Evolutionary conservation across 208 protist genomes (phyloP).

Genomic region (Histomonas meleagridis): DNA sequence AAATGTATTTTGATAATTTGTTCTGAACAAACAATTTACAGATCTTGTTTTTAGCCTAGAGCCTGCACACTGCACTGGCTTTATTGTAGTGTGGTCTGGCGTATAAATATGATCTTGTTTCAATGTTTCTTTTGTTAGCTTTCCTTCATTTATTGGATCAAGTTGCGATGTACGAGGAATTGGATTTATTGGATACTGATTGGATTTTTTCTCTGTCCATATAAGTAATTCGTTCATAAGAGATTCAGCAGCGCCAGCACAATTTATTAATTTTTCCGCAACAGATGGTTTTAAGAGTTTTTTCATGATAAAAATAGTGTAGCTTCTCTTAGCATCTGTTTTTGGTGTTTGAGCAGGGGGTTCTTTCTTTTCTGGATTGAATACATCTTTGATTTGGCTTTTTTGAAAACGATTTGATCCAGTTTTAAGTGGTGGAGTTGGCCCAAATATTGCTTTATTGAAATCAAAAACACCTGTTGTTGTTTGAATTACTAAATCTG

Average conservation of each 20-base stretch:
- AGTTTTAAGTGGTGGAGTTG: not conserved
- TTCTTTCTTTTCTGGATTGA: not conserved
- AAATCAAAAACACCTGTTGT: not conserved
- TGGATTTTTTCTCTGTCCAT: not conserved
- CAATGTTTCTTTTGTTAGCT: not conserved
- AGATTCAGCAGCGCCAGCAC: not conserved
- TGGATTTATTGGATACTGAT: not conserved
- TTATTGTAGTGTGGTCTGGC: not conserved
- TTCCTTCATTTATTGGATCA: not conserved
- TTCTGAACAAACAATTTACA: not conserved
- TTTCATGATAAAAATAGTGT: not conserved
- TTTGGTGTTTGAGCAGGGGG: not conserved
- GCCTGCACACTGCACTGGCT: not conserved
- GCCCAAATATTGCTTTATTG: not conserved
- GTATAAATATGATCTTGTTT: not conserved
- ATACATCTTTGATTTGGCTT: not conserved
- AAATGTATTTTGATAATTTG: not conserved
- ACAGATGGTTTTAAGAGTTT: not conserved
- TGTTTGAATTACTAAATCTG: not conserved
- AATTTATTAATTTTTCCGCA: not conserved
- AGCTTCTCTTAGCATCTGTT: not conserved
- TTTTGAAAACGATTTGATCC: not conserved
- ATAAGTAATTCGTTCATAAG: not conserved
- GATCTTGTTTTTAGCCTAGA: not conserved
- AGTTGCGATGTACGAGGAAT: not conserved